Evolutionary conservation across 768 basidiomycete species (phyloP).

Genomic region (Galerina sulciceps): DNA sequence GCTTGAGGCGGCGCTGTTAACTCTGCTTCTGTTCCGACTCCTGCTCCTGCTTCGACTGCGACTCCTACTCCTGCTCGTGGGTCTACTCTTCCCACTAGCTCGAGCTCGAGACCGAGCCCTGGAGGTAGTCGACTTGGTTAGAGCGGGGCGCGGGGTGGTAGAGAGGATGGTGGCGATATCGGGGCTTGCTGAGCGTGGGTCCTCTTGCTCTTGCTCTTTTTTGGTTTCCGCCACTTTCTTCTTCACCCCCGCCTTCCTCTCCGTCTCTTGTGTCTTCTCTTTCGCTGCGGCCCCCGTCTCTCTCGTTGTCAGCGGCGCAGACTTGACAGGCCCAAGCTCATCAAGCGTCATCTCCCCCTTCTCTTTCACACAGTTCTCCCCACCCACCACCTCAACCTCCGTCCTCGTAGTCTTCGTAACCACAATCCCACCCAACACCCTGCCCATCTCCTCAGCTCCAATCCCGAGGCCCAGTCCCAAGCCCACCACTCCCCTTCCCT

Average conservation of each 20-base stretch:
- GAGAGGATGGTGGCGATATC: slow-evolving; percentile 45
- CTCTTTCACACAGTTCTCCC: background rate
- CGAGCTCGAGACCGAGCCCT: background rate
- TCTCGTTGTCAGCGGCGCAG: background rate
- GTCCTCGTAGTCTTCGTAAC: slow-evolving; percentile 5
- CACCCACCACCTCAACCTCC: background rate
- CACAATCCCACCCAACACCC: slow-evolving; percentile 3
- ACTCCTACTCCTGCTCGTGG: background rate
- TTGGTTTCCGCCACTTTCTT: background rate
- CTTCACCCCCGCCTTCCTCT: background rate
- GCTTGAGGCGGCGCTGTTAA: too few species aligned
- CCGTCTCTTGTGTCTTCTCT: background rate
- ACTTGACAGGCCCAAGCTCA: slow-evolving; percentile 11
- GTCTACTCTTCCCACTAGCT: background rate
- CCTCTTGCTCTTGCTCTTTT: background rate
- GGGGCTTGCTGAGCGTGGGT: slow-evolving; percentile 29
- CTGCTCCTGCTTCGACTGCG: background rate
- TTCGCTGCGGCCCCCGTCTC: too few species aligned
- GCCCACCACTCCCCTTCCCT: background rate
- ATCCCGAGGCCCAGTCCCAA: slow-evolving; percentile 6
- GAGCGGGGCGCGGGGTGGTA: slow-evolving; percentile 37
- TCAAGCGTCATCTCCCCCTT: slow-evolving; percentile 20
- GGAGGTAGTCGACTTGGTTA: slow-evolving; percentile 7
- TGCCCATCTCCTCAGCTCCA: slow-evolving; percentile 1
- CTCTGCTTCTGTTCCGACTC: too few species aligned